Evolutionary conservation across 106 monocot genomes (phyloP).

Genomic region (Phalaenopsis aphrodite): DNA sequence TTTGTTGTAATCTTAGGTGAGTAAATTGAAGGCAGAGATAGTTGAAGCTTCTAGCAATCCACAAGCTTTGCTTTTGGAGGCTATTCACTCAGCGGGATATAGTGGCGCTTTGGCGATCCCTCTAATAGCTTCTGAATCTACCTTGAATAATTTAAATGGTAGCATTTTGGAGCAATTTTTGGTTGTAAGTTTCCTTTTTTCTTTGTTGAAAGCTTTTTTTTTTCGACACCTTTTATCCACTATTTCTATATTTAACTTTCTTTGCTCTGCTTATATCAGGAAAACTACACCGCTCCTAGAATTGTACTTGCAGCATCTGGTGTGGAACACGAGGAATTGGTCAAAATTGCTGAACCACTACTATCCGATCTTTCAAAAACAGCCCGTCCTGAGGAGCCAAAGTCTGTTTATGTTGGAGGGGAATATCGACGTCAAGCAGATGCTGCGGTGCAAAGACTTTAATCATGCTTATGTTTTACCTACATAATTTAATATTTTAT

Average conservation of each 20-base stretch:
- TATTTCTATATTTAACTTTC: not conserved
- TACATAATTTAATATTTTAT: not conserved
- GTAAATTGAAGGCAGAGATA: constrained; percentile 64
- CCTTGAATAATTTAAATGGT: constrained; percentile 48
- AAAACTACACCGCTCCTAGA: constrained; percentile 78
- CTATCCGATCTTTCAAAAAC: constrained; percentile 67
- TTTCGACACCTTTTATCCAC: not conserved
- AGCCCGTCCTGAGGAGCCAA: constrained; percentile 47
- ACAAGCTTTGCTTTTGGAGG: constrained; percentile 70
- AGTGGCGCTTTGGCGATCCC: constrained; percentile 78
- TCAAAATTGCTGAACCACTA: constrained; percentile 70
- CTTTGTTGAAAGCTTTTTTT: not conserved
- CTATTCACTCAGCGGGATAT: constrained; percentile 75
- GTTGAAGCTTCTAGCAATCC: constrained; percentile 60
- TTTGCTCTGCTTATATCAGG: constrained; percentile 30
- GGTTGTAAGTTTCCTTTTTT: constrained; percentile 34
- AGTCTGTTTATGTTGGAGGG: constrained; percentile 73
- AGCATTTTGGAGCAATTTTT: constrained; percentile 59
- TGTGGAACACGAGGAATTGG: constrained; percentile 78
- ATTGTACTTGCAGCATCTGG: constrained; percentile 87
- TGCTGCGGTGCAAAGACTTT: constrained; percentile 23
- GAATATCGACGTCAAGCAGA: constrained; percentile 82
- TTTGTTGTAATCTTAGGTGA: constrained; percentile 29
- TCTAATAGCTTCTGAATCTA: constrained; percentile 64
- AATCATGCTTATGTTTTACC: not conserved